These are phyloP conservation scores for Euphorbia lathyris DNA, from an alignment of 345 rosid genomes.

Conservation along the genomic window DNA sequence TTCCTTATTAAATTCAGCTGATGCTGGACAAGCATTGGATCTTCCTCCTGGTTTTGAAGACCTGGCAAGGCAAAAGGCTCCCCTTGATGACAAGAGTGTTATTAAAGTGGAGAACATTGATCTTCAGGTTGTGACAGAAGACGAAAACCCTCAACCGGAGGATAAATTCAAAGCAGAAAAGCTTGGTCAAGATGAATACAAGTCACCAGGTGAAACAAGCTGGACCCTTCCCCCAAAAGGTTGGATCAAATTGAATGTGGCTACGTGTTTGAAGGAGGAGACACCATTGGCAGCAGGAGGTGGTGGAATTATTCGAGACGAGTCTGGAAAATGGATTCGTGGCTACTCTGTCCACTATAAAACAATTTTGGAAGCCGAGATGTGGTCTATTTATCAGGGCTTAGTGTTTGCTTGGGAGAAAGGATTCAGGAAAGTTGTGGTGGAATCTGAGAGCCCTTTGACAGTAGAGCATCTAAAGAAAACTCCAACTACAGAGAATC, in stretches of 20 bases:
- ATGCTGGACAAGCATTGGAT: not conserved
- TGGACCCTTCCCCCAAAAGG: conserved; percentile 25
- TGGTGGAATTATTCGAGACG: conserved; percentile 48
- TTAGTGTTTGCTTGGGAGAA: conserved; percentile 40
- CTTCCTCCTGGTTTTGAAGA: conserved; percentile 17
- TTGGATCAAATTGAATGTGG: conserved; percentile 48
- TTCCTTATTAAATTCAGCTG: not conserved
- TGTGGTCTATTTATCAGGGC: conserved; percentile 54
- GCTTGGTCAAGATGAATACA: not conserved
- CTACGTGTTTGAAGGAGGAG: conserved; percentile 21
- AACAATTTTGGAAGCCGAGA: conserved; percentile 28
- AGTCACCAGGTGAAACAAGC: not conserved
- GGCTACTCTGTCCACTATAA: conserved; percentile 37
- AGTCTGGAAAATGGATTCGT: conserved; percentile 50
- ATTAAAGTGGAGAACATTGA: not conserved
- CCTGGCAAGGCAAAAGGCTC: not conserved
- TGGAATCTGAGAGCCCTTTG: conserved; percentile 33
- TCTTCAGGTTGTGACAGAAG: conserved; percentile 1
- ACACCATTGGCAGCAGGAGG: conserved; percentile 25
- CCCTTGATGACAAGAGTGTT: not conserved
- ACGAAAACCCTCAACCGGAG: not conserved
- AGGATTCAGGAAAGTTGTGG: conserved; percentile 39
- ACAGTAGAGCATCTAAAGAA: conserved; percentile 32
- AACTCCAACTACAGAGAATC: conserved; percentile 9
- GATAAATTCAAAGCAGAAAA: not conserved